These are phyloP conservation scores for Tilletia caries DNA, from an alignment of 1,284 basidiomycete species.

Conservation along the genomic window DNA sequence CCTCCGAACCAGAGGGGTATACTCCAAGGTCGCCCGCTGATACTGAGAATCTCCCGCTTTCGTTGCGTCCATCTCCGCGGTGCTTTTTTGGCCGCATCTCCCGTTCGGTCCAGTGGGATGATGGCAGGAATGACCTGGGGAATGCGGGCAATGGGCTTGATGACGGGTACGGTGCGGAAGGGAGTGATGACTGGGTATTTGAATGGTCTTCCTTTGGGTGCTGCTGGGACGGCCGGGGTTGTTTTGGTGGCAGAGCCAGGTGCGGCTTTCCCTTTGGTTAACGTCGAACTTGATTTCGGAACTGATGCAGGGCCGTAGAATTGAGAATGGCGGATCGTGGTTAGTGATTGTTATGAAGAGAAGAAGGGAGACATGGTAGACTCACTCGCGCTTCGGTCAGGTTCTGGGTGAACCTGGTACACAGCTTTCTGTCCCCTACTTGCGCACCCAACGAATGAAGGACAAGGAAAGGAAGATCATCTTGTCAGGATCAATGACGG, in stretches of 20 bases:
- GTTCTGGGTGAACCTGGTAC: slow-evolving; percentile 36
- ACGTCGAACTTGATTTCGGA: not conserved
- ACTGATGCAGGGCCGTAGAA: not conserved
- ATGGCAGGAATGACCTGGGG: slow-evolving; percentile 32
- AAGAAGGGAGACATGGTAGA: slow-evolving; percentile 2
- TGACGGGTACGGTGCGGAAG: slow-evolving; percentile 28
- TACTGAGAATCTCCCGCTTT: slow-evolving; percentile 37
- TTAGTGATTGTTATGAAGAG: slow-evolving; percentile 1
- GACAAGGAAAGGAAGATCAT: not conserved
- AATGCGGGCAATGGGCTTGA: slow-evolving; percentile 37
- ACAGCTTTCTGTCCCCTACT: slow-evolving; percentile 44
- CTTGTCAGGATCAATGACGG: not conserved
- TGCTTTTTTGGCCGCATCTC: slow-evolving; percentile 11
- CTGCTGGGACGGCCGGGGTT: slow-evolving; percentile 15
- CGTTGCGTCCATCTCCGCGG: slow-evolving; percentile 34
- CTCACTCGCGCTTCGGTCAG: slow-evolving; percentile 24
- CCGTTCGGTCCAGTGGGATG: slow-evolving; percentile 33
- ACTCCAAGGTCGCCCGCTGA: slow-evolving; percentile 42
- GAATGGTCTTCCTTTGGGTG: slow-evolving; percentile 26
- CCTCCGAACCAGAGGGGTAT: slow-evolving; percentile 38
- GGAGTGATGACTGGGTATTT: slow-evolving; percentile 35
- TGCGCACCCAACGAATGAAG: not conserved
- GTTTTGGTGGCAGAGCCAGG: not conserved
- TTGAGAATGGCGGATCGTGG: slow-evolving; percentile 16
- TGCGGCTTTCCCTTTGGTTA: not conserved